Percentiles rank a stretch among this genome's conserved stretches.
Evolutionary conservation across 805 yeast genomes (phyloP).

Genomic region (Saccharomycopsis fodiens): DNA sequence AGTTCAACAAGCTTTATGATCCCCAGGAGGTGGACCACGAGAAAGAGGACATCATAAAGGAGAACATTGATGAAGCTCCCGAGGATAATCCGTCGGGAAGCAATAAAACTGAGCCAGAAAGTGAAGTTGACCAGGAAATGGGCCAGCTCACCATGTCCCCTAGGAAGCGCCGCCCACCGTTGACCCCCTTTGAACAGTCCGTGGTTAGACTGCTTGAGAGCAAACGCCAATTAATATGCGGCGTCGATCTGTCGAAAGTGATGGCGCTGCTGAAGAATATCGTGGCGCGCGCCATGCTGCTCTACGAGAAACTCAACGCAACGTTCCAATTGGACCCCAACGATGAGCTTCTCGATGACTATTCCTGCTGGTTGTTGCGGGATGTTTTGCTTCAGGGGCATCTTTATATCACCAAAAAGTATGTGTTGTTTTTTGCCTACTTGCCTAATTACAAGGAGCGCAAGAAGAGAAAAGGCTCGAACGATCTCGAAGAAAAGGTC

Average conservation of each 20-base stretch:
- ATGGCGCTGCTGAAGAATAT: constrained; percentile 27
- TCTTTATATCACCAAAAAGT: constrained; percentile 57
- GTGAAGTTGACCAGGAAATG: constrained; percentile 1
- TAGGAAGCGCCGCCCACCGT: not conserved
- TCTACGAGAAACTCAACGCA: constrained; percentile 30
- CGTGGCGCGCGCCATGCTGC: constrained; percentile 29
- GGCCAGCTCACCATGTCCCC: not conserved
- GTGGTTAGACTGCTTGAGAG: constrained; percentile 10
- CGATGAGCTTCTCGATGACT: constrained; percentile 54
- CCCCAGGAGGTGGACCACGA: not conserved
- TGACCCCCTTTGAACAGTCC: constrained; percentile 15
- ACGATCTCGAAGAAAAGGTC: constrained; percentile 30
- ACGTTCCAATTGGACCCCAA: constrained; percentile 41
- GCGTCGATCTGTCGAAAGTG: constrained; percentile 23
- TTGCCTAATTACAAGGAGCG: constrained; percentile 39
- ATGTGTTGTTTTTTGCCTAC: constrained; percentile 69
- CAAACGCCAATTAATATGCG: constrained; percentile 16
- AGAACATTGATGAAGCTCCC: constrained; percentile 19
- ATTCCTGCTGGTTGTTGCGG: constrained; percentile 70
- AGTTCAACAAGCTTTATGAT: constrained; percentile 24
- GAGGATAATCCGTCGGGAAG: constrained; percentile 10
- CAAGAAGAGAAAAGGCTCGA: not conserved
- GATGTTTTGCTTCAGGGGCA: constrained; percentile 87
- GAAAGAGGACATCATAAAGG: constrained; percentile 21
- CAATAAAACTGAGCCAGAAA: not conserved